phyloP scores from a whole-genome alignment of 768 basidiomycete species.

The Agaricus blazei region DNA sequence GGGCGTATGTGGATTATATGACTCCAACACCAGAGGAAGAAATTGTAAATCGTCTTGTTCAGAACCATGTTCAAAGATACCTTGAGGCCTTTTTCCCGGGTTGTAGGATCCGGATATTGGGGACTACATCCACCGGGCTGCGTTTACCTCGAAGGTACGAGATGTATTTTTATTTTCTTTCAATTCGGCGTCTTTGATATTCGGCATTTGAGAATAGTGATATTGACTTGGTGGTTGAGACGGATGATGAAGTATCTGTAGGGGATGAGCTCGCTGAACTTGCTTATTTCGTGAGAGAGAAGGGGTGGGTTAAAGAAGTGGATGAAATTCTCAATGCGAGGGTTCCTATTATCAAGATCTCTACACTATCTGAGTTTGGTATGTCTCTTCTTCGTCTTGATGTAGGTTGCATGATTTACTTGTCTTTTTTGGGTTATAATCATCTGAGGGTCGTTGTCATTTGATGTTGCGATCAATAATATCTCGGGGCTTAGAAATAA shows the following conservation, averaged over 20 bases:
- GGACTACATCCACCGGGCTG: conserved; percentile 55
- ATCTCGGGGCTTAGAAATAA: conserved; percentile 49
- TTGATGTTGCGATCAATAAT: conserved; percentile 68
- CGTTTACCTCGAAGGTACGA: conserved; percentile 56
- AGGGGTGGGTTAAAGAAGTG: conserved; percentile 33
- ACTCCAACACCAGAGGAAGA: conserved; percentile 49
- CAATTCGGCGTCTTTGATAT: too few relatives aligned
- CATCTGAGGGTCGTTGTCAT: conserved; percentile 43
- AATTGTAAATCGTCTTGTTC: conserved; percentile 37
- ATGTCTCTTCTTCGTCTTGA: neutral
- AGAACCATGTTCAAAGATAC: conserved; percentile 39
- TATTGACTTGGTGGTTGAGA: conserved; percentile 21
- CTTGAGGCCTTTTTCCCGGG: conserved; percentile 39
- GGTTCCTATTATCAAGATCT: conserved; percentile 63
- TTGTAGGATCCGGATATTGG: conserved; percentile 52
- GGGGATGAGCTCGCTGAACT: conserved; percentile 45
- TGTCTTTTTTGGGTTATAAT: too few relatives aligned
- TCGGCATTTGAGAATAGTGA: conserved; percentile 2
- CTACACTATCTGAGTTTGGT: conserved; percentile 38
- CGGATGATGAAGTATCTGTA: conserved; percentile 21
- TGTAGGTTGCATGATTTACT: too few relatives aligned
- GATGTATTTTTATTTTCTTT: neutral
- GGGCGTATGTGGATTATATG: conserved; percentile 50
- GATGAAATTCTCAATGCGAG: conserved; percentile 24
- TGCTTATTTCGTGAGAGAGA: conserved; percentile 36